These are phyloP conservation scores for Candida broadrunensis DNA, from an alignment of 805 yeast genomes.

Conservation along the genomic window DNA sequence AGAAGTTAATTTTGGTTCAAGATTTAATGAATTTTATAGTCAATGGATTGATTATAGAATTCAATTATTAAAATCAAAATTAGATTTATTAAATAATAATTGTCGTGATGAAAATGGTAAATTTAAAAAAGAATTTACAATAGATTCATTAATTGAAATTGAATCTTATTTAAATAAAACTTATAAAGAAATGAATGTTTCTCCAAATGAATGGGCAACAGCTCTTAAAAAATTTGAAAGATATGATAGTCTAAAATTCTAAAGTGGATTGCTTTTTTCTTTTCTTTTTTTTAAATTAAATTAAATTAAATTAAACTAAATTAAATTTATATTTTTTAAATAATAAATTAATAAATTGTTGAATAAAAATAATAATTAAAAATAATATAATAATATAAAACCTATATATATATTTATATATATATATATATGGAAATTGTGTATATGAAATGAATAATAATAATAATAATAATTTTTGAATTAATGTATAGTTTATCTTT, in stretches of 20 bases:
- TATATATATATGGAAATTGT: too few species aligned
- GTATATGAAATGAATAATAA: too few species aligned
- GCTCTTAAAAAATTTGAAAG: background rate
- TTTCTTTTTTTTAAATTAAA: too few species aligned
- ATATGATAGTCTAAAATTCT: too few species aligned
- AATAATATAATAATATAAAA: too few species aligned
- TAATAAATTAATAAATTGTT: too few species aligned
- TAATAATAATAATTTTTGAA: too few species aligned
- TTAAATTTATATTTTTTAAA: too few species aligned
- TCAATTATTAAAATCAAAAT: conserved; percentile 21
- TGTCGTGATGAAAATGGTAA: conserved; percentile 10
- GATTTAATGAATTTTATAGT: conserved; percentile 33
- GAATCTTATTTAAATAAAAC: conserved; percentile 20
- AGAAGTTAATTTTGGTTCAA: conserved; percentile 33
- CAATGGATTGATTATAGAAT: conserved; percentile 34
- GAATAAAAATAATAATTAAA: too few species aligned
- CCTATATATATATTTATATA: too few species aligned
- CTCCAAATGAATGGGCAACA: background rate
- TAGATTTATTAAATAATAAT: conserved; percentile 16
- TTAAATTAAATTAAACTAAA: background rate
- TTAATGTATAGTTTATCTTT: too few species aligned
- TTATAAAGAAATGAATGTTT: conserved; percentile 24
- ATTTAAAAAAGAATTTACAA: conserved; percentile 24
- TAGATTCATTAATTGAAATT: conserved; percentile 17
- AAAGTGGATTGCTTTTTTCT: too few species aligned